Percentiles rank a stretch among this genome's conserved stretches.
phyloP scores from a whole-genome alignment of 805 yeast genomes.

The Barnettozyma vustinii region DNA sequence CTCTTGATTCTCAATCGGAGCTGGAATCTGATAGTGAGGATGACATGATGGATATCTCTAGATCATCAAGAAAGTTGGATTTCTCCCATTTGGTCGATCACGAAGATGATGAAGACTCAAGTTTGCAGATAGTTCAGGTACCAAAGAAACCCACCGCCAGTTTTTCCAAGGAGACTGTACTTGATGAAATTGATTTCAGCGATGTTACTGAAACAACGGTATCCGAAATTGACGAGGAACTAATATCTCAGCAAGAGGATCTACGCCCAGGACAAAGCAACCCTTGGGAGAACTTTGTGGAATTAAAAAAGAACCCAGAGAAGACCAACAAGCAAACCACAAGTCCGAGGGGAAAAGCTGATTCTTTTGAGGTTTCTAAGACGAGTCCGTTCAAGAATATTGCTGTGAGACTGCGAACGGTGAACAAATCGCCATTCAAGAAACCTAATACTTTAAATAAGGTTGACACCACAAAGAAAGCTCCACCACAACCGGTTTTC shows the following conservation, averaged over 20 bases:
- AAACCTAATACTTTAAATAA: not conserved
- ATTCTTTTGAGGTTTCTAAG: not conserved
- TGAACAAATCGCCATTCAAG: not conserved
- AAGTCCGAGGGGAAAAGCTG: not conserved
- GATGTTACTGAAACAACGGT: not conserved
- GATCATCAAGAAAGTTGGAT: not conserved
- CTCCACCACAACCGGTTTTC: not conserved
- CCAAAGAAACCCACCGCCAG: not conserved
- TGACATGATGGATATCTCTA: not conserved
- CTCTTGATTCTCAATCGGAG: not conserved
- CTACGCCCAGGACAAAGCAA: not conserved
- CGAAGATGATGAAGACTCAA: not conserved
- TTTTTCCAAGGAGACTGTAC: not conserved
- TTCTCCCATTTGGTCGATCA: not conserved
- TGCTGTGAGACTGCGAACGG: not conserved
- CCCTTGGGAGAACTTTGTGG: not conserved
- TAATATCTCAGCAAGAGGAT: not conserved
- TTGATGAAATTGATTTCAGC: not conserved
- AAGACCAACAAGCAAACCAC: not conserved
- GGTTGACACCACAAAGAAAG: not conserved
- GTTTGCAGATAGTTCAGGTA: not conserved
- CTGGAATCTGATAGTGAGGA: not conserved
- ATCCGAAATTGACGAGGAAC: not conserved
- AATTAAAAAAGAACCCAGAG: not conserved
- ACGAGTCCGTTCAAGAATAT: not conserved